Evolutionary conservation across 2,329 filamentous ascomycete genomes (phyloP).

Genomic region (Aspergillus fructus): DNA sequence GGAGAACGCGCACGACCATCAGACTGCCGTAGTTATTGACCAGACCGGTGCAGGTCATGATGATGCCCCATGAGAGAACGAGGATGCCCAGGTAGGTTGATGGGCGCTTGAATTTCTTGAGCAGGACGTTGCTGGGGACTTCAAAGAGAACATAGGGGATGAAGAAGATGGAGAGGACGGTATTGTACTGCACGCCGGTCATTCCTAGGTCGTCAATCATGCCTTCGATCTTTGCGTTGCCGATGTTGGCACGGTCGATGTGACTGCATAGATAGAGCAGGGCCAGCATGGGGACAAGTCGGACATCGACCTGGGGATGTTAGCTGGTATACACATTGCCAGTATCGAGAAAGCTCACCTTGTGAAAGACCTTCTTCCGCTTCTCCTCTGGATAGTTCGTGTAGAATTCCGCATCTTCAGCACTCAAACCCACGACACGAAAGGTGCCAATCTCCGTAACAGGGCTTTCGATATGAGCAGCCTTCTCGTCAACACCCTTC

Average conservation of each 20-base stretch:
- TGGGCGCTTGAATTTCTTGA: conserved; percentile 24
- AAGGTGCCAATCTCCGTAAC: conserved; percentile 5
- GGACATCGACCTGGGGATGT: conserved; percentile 5
- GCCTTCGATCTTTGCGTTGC: conserved; percentile 29
- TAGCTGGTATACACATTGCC: not conserved
- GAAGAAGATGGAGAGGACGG: conserved; percentile 13
- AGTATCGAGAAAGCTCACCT: not conserved
- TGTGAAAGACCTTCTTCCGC: conserved; percentile 4
- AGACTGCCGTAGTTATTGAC: conserved; percentile 47
- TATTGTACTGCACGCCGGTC: conserved; percentile 24
- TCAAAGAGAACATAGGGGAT: conserved; percentile 14
- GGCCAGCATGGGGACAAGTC: conserved; percentile 20
- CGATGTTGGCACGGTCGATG: conserved; percentile 29
- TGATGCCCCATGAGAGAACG: conserved; percentile 44
- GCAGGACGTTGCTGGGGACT: conserved; percentile 16
- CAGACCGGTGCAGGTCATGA: conserved; percentile 51
- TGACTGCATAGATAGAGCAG: conserved; percentile 24
- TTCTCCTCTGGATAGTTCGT: conserved; percentile 4
- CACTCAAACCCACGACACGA: conserved; percentile 3
- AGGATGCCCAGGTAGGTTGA: conserved; percentile 27
- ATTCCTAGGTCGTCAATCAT: conserved; percentile 20
- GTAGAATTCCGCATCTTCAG: conserved; percentile 5
- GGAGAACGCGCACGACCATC: conserved; percentile 48
- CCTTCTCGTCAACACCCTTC: not conserved
- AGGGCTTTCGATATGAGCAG: not conserved